Conservation (phyloP, 208 protist genomes). For the Trypanosoma scelopori region DNA sequence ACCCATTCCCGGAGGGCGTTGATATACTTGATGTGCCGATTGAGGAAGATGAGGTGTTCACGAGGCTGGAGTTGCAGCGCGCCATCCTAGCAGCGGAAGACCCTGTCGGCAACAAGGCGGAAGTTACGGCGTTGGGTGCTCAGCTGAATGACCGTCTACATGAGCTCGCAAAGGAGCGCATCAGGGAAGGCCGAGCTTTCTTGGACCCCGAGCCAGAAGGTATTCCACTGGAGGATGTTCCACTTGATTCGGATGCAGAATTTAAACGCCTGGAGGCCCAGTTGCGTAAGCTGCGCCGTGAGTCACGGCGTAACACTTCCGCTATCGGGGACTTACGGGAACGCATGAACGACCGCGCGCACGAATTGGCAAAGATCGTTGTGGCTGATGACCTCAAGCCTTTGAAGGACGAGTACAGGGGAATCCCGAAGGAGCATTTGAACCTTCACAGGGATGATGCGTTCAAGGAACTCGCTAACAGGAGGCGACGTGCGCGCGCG, state of each 20-base stretch:
- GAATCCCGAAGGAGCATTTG: constrained; percentile 71
- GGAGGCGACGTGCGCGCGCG: constrained; percentile 33
- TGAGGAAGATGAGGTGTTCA: constrained; percentile 50
- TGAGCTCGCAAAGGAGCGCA: constrained; percentile 37
- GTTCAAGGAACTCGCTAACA: constrained; percentile 66
- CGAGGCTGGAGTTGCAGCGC: constrained; percentile 55
- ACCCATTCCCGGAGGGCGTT: constrained; percentile 48
- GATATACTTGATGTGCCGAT: constrained; percentile 58
- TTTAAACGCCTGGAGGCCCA: constrained; percentile 61
- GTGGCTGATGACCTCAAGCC: constrained; percentile 54
- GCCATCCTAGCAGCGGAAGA: constrained; percentile 55
- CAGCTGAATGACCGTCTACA: constrained; percentile 53
- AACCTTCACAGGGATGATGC: constrained; percentile 63
- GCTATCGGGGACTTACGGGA: constrained; percentile 41
- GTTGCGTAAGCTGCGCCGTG: constrained; percentile 55
- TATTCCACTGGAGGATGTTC: constrained; percentile 66
- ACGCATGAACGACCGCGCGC: constrained; percentile 46
- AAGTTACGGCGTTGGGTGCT: constrained; percentile 48
- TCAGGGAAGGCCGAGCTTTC: constrained; percentile 39
- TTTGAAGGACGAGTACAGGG: constrained; percentile 52
- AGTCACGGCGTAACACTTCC: constrained; percentile 30
- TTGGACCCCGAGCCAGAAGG: constrained; percentile 53
- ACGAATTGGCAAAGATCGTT: constrained; percentile 55
- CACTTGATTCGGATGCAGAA: constrained; percentile 59
- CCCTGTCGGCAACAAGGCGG: neutral